Percentiles rank a stretch among this genome's conserved stretches.
These are phyloP conservation scores for Amanita fuliginea DNA, from an alignment of 768 basidiomycete species.

Conservation along the genomic window DNA sequence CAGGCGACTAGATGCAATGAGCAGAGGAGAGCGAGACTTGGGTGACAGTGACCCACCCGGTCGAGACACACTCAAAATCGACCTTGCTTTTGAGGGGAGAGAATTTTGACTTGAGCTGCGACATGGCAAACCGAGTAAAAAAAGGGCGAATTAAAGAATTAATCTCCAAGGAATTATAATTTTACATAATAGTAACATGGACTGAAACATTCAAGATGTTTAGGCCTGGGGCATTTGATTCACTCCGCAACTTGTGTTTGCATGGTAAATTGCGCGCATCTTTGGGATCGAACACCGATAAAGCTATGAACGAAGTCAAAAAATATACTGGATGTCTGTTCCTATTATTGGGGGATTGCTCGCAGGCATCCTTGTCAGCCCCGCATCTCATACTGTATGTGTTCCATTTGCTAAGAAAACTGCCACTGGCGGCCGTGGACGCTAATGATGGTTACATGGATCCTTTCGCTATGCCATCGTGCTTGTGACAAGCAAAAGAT, in stretches of 20 bases:
- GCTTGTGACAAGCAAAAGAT: constrained; percentile 42
- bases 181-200: neutral
- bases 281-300: no score
- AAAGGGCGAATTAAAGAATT: no score
- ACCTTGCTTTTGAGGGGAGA: neutral
- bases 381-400: constrained; percentile 45
- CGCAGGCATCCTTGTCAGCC: constrained; percentile 22
- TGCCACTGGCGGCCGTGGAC: constrained; percentile 32
- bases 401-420: no score
- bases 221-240: no score
- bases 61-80: constrained; percentile 13
- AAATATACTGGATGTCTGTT: no score
- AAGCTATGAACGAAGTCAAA: no score
- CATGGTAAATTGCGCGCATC: no score
- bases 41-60: constrained; percentile 4
- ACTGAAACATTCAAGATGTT: no score
- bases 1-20: constrained; percentile 24
- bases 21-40: neutral
- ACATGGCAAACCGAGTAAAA: constrained; percentile 9
- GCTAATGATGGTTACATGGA: constrained; percentile 55
- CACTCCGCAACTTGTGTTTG: no score
- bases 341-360: no score
- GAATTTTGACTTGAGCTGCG: constrained; percentile 8
- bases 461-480: constrained; percentile 42
- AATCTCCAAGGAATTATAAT: neutral